Base-by-base conservation (phyloP, 192 early-diverging fungal species). In the Umbelopsis sp. region DNA sequence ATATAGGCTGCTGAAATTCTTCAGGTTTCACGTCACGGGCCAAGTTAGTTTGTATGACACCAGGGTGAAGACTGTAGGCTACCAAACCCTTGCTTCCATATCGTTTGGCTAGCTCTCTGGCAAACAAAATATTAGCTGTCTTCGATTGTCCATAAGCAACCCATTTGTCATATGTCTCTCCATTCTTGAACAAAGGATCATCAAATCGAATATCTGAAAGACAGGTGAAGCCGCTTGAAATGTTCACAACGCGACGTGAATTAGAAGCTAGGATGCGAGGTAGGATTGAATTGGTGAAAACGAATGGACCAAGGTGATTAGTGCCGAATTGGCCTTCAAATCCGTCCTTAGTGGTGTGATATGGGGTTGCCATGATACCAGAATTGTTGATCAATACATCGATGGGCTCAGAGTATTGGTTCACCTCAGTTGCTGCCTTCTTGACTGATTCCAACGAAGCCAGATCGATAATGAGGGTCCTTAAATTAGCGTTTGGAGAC, bases 311-410 rank as follows among this genome's bases (percentile, higher is more conserved):
- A 44, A 92, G 67, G 49, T 91, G 87, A 80, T 92, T 92, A 16
- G 85, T 88, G 11, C 81, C 82, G 49, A 90, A 87, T 71, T 91
- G 89, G 64, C 75, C 41, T 78, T 91, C 91, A n/a, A 91, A 86
- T 21, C 84, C 86, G 44, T 92, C 85, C 25, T 66, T 74, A 37
- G 85, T 80, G 44, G 85, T 79, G 0, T 69, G 50, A 20, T 76
- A 82, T 4, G 91, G 88, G 11, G 78, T 69, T 37, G 75, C 75
- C 89, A 92, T 91, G 23, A 92, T 82, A 18, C 88, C 87, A 22
- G 84, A 82, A 37, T 83, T 85, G 71, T 71, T 69, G 4, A 85
- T 78, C 30, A 85, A 45, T 0, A 80, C n/a, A 27, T 83, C 73
- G n/a, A 85, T 48, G 11, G 71, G 21, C 35, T 41, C 47, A 49